Evolutionary conservation across 2,329 filamentous ascomycete genomes (phyloP), one percentile per base, ranked within the genome.

Genomic region (Ploettnerulaceae sp.): DNA sequence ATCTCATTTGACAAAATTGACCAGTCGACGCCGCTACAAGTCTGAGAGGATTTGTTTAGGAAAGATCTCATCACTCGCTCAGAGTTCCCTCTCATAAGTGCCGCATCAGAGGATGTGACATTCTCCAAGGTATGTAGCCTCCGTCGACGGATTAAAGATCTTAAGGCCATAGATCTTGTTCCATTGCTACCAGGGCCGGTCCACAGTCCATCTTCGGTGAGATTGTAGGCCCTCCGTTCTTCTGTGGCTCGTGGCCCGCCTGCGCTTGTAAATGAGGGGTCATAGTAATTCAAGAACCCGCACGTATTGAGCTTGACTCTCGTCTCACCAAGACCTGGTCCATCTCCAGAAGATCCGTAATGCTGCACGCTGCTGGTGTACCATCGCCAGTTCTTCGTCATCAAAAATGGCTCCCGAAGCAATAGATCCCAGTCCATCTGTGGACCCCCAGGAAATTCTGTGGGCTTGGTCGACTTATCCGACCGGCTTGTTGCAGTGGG

Each of bases 231-330:
- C 24, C 51, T 44, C 29, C 53, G 59, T 49, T 74, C 71, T 15
- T 59, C 54, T 4, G 49, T 32, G 0, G 62, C 58, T 18, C 69
- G 61, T 3, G 61, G 55, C 31, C 53, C 41, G 6, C 56, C 57
- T 40, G 68, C 62, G 24, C 63, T 58, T 3, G 41, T 42, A 25
- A 70, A 66, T 8, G 49, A 55, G 1, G 64, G 63, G 34, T 70
- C 65, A 50, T 74, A 74, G 58, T 71, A 75, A 46, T 65, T 72
- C 40, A 72, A 55, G 31, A 74, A 60, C 1, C 69, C 69, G 52
- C 71, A 74, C 17, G 58, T 59, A n/a, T 67, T 57, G 2, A 69
- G 54, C 44, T 61, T 65, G 1, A 70, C 65, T 14, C 71, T 59
- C 12, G 61, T 57, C 55, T 75, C 73, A 9, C 71, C 71, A 3